Evolutionary conservation across 1,284 basidiomycete genomes (phyloP), one percentile per base, ranked within the genome.

Genomic region (Pseudozyma sp.): DNA sequence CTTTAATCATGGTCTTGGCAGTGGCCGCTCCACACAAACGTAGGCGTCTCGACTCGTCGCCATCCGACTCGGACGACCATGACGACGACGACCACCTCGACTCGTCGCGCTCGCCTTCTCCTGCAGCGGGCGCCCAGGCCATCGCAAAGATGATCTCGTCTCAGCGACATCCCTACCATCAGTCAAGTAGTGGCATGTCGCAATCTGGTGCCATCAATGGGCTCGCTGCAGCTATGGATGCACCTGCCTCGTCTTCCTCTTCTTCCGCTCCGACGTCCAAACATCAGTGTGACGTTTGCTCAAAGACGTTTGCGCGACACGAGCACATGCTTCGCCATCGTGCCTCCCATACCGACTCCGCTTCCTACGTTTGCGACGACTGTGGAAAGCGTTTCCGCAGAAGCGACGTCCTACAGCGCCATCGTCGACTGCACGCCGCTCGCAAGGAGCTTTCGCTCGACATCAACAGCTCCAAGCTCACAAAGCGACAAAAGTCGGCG

Each of bases 281-380:
- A 24, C 62, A 65, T 39, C 44, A 30, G 5, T 65, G 62, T 34
- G 52, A 50, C 37, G 46, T 50, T 11, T 65, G 62, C 55, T 40
- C 24, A 17, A 65, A 65, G 35, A 53, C 44, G 1, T 65, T 65
- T 44, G 50, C 50, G 13, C 54, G 62, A 5, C 55, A 58, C 40
- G 62, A 65, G 51, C 62, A 65, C 50, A 49, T 65, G 54, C 40
- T 57, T 9, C 62, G 62, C 37, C 62, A 65, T 34, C 62, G 52
- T n/a, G 55, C 54, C 6, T 57, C 62, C 11, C 62, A 65, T 40
- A 54, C 54, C 40, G 46, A 57, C 37, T 5, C 49, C 8, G 50
- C 55, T 31, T 50, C 62, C 8, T 54, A 48, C 39, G 14, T 40
- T 1, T 65, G 62, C 62, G 31, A 53, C 30, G 51, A 57, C 7